Evolutionary conservation across 2,329 filamentous ascomycete species (phyloP), one percentile per base, ranked within the genome.

Genomic region (Phoma herbarum): DNA sequence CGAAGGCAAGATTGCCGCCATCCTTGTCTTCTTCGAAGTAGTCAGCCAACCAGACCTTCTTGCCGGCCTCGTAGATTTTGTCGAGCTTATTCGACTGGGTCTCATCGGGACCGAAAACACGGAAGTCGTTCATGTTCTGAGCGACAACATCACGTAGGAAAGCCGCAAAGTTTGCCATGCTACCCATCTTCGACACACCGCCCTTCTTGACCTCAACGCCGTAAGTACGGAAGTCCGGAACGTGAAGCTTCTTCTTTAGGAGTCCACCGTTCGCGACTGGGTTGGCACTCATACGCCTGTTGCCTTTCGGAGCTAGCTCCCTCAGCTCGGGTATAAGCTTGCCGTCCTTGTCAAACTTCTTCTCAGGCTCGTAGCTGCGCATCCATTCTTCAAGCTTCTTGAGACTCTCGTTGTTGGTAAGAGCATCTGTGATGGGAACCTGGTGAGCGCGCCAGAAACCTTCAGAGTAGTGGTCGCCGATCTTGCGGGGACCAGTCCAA

Each of bases 401-500:
- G 55, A 93, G 80, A 59, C 91, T 88, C 14, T 84, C 80, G 0
- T 84, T 81, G 71, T 91, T 91, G 23, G 83, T 85, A 33, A 83
- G 82, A 1, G 90, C 88, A 63, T 90, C 88, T 4, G 90, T 84
- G 59, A 93, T 88, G 42, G 90, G 90, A 7, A 93, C 88, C 76
- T 93, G 90, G 72, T 93, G 90, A 18, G 90, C 82, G 42, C 90
- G 85, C 90, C 90, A 93, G 81, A 86, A 93, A n/a, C 90, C 90
- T 67, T 87, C 87, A 8, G 92, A 83, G 65, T 85, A 88, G 71
- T 91, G 88, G 57, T 85, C 85, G 66, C 89, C 88, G 49, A 93
- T 69, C 74, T 90, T 89, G 58, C 89, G 84, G 6, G 90, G 90
- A 1, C 85, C 90, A 14, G 88, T 92, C 90, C 90, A 93, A 56